phyloP scores from a whole-genome alignment of 1,139 yeast species.

The Debaryomyces robertsiae region DNA sequence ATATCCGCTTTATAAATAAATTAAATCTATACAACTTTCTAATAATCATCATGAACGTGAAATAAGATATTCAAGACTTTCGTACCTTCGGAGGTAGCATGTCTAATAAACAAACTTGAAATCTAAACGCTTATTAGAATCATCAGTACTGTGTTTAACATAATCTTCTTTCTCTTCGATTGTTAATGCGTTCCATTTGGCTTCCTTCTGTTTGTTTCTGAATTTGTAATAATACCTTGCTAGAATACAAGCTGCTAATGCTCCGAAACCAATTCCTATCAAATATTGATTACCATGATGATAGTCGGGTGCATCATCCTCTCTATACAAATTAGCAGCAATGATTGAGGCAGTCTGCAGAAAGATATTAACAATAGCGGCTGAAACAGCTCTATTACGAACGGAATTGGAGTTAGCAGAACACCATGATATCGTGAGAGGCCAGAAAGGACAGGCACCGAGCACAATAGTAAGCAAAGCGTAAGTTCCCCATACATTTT shows the following conservation, averaged over 20 bases:
- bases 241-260: constrained; percentile 12
- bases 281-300: constrained; percentile 46
- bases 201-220: constrained; percentile 26
- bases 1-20: too few relatives aligned
- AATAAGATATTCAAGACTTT: too few relatives aligned
- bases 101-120: constrained; percentile 31
- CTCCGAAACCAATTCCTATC: constrained; percentile 11
- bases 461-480: constrained; percentile 47
- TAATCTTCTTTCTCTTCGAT: constrained; percentile 48
- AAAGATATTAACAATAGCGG: constrained; percentile 60
- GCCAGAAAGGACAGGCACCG: constrained; percentile 37
- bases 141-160: constrained; percentile 39
- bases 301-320: constrained; percentile 56
- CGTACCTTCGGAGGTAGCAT: too few relatives aligned
- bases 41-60: too few relatives aligned
- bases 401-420: constrained; percentile 60
- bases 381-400: constrained; percentile 55
- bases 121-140: constrained; percentile 56
- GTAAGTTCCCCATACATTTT: constrained; percentile 55
- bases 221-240: constrained; percentile 43
- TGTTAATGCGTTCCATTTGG: constrained; percentile 47
- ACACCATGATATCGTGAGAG: constrained; percentile 54
- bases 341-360: constrained; percentile 55
- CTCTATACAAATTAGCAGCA: constrained; percentile 53
- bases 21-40: too few relatives aligned